Evolutionary conservation across 78 protist genomes (phyloP).

Genomic region (Monosiga brevicollis): DNA sequence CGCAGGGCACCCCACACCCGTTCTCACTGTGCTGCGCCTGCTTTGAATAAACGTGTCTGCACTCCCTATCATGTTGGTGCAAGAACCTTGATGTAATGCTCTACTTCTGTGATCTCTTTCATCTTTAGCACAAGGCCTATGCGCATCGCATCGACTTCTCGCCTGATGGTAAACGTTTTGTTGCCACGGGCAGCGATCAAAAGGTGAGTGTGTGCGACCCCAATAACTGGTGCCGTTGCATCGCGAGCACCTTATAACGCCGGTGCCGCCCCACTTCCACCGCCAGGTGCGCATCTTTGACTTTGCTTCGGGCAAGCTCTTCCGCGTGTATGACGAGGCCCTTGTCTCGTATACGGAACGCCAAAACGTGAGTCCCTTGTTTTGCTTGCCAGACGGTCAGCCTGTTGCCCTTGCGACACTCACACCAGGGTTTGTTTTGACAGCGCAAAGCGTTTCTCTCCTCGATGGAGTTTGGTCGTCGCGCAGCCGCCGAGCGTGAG

Average conservation of each 20-base stretch:
- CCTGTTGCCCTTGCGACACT: not conserved
- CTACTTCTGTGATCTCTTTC: too few species aligned
- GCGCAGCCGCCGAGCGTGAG: conserved; percentile 76
- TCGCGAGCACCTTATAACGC: too few species aligned
- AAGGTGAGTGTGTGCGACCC: too few species aligned
- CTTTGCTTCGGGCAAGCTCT: conserved; percentile 51
- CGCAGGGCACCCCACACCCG: not conserved
- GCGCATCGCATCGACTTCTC: not conserved
- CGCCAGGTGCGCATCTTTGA: conserved; percentile 54
- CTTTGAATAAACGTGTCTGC: too few species aligned
- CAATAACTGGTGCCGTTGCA: too few species aligned
- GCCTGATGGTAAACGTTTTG: not conserved
- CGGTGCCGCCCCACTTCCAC: too few species aligned
- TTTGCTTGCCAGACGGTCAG: not conserved
- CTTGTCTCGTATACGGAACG: not conserved
- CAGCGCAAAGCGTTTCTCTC: conserved; percentile 30
- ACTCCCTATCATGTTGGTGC: too few species aligned
- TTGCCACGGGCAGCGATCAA: not conserved
- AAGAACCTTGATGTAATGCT: too few species aligned
- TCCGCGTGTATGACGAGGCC: conserved; percentile 64
- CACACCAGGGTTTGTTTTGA: not conserved
- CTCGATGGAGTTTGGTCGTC: conserved; percentile 74
- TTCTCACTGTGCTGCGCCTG: not conserved
- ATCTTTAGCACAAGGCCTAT: not conserved
- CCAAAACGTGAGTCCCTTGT: conserved; percentile 29